Conservation (phyloP, 169 alveolate genomes). For the Toxoplasma gondii region DNA sequence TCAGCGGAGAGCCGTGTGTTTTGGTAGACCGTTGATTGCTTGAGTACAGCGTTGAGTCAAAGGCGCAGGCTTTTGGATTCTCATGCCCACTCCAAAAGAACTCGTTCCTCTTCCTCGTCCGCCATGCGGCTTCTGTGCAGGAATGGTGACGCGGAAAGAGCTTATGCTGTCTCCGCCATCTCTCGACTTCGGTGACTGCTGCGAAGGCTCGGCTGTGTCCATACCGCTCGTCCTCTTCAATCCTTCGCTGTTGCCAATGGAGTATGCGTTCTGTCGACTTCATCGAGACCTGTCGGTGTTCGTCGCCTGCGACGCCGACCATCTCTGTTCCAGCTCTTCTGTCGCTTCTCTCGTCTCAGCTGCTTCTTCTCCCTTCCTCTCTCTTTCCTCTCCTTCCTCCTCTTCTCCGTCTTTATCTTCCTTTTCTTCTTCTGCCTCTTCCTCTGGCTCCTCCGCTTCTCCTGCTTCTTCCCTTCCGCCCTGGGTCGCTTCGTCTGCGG, state of each 20-base stretch:
- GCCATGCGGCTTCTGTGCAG: constrained; percentile 43
- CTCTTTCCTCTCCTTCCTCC: background rate
- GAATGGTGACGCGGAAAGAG: constrained; percentile 55
- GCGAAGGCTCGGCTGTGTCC: constrained; percentile 32
- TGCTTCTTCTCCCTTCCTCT: constrained; percentile 50
- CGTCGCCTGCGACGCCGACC: background rate
- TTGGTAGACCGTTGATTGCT: too few species aligned
- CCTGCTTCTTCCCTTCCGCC: background rate
- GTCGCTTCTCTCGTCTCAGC: background rate
- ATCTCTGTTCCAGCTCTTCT: background rate
- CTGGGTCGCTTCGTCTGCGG: background rate
- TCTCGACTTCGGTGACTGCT: constrained; percentile 50
- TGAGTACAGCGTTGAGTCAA: too few species aligned
- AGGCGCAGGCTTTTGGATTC: too few species aligned
- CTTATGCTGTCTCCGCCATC: constrained; percentile 43
- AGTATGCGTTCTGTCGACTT: background rate
- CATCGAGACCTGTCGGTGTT: background rate
- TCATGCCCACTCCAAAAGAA: too few species aligned
- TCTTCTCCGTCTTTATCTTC: background rate
- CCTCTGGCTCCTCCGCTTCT: background rate
- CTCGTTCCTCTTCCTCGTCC: too few species aligned
- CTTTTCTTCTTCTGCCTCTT: background rate
- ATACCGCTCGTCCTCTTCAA: constrained; percentile 32
- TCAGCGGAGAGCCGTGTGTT: too few species aligned
- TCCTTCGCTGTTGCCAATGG: constrained; percentile 47